Conservation (phyloP, 148 eudicot species). For the Chenopodium formosanum region DNA sequence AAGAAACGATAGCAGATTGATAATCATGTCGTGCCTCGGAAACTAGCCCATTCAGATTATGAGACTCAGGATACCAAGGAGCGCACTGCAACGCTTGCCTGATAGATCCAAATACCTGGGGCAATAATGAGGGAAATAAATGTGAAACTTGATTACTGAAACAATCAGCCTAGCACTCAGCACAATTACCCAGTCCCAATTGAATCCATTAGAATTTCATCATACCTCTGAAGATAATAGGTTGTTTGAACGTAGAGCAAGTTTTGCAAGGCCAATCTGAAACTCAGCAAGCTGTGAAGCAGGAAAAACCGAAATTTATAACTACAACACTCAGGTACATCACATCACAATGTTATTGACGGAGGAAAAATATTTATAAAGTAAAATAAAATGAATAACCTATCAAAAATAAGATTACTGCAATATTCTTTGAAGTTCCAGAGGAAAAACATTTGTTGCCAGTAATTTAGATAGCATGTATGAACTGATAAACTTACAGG, state of each 20-base stretch:
- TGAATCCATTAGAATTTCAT: slow-evolving; percentile 13
- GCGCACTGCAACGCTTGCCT: slow-evolving; percentile 86
- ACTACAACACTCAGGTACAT: slow-evolving; percentile 8
- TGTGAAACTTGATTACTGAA: neutral
- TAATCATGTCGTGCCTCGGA: slow-evolving; percentile 73
- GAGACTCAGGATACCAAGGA: slow-evolving; percentile 80
- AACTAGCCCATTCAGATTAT: slow-evolving; percentile 81
- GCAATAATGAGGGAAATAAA: slow-evolving; percentile 9
- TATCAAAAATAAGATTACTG: neutral
- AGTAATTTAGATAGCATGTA: slow-evolving; percentile 7
- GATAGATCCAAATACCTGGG: slow-evolving; percentile 82
- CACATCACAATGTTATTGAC: neutral
- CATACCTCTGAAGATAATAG: slow-evolving; percentile 79
- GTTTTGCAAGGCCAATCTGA: slow-evolving; percentile 88
- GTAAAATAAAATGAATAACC: neutral
- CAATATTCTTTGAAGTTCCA: neutral
- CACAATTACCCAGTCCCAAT: neutral
- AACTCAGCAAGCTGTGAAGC: slow-evolving; percentile 76
- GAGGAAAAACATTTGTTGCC: neutral
- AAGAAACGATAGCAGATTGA: slow-evolving; percentile 68
- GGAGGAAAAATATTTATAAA: neutral
- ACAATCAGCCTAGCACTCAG: neutral
- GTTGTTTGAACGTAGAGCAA: slow-evolving; percentile 71
- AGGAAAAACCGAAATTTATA: slow-evolving; percentile 20
- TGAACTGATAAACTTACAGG: slow-evolving; percentile 58